phyloP scores from a whole-genome alignment of 2,329 filamentous ascomycete species.

The Clarireedia paspali region DNA sequence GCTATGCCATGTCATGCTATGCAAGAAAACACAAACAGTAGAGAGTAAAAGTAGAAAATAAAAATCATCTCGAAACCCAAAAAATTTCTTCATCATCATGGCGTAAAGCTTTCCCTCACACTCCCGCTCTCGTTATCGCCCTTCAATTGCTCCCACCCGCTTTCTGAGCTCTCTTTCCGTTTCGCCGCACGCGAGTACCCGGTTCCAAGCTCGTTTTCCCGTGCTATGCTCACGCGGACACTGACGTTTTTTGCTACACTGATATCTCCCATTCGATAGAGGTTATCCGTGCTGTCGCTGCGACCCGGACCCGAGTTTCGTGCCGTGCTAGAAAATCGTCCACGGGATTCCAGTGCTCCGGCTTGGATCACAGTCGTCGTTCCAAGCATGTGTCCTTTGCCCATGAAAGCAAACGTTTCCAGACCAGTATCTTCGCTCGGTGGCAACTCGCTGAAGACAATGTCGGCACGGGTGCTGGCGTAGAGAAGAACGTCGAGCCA shows the following conservation, averaged over 20 bases:
- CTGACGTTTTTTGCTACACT: conserved; percentile 21
- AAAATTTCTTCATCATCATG: neutral
- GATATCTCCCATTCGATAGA: conserved; percentile 22
- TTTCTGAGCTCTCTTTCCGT: neutral
- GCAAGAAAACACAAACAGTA: neutral
- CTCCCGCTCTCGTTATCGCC: neutral
- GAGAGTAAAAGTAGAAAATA: neutral
- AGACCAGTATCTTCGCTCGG: conserved; percentile 40
- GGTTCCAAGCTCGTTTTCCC: neutral
- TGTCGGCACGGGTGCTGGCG: conserved; percentile 43
- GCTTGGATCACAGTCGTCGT: conserved; percentile 13
- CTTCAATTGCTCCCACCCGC: neutral
- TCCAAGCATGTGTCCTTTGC: conserved; percentile 15
- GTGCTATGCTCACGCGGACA: conserved; percentile 12
- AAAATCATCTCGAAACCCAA: neutral
- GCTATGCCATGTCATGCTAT: neutral
- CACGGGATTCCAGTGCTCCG: conserved; percentile 6
- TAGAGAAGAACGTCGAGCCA: conserved; percentile 48
- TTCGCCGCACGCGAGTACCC: neutral
- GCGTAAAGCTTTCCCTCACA: neutral
- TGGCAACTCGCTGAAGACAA: conserved; percentile 40
- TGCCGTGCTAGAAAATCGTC: neutral
- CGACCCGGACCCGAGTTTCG: too few relatives aligned
- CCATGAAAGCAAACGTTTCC: conserved; percentile 38
- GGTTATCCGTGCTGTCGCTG: conserved; percentile 17